Conservation (phyloP, 176 grass and related monocot genomes). For the Phragmites australis region DNA sequence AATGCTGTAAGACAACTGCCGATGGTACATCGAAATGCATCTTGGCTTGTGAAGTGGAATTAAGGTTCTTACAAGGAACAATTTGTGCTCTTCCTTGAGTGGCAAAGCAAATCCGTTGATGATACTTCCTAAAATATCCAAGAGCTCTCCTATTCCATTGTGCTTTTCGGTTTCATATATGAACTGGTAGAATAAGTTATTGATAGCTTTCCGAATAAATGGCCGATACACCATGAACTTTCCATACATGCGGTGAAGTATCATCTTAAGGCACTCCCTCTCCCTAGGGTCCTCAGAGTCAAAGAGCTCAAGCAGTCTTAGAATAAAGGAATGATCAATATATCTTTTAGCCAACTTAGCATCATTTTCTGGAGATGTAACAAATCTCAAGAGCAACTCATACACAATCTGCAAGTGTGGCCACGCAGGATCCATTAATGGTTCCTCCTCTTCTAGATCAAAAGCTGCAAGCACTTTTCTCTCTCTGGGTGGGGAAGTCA, state of each 20-base stretch:
- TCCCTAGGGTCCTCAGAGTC: conserved; percentile 59
- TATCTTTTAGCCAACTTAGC: conserved; percentile 56
- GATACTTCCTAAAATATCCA: conserved; percentile 63
- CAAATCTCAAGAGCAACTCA: conserved; percentile 50
- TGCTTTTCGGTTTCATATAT: conserved; percentile 62
- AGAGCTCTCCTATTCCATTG: conserved; percentile 57
- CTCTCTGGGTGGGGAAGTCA: conserved; percentile 35
- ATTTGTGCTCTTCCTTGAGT: conserved; percentile 66
- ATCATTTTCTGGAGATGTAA: conserved; percentile 46
- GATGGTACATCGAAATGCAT: conserved; percentile 39
- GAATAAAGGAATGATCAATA: conserved; percentile 54
- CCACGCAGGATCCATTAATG: conserved; percentile 52
- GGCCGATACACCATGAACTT: conserved; percentile 66
- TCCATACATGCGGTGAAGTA: conserved; percentile 57
- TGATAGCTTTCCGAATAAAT: conserved; percentile 54
- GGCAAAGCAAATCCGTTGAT: conserved; percentile 66
- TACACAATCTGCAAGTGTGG: conserved; percentile 51
- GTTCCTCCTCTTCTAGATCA: conserved; percentile 56
- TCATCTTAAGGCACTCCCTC: conserved; percentile 50
- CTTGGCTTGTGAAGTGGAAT: conserved; percentile 63
- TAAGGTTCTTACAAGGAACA: conserved; percentile 53
- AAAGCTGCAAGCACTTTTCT: conserved; percentile 25
- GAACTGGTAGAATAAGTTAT: conserved; percentile 55
- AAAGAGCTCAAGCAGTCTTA: conserved; percentile 54
- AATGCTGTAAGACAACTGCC: conserved; percentile 51